A percentile compares a stretch with the other conserved stretches of the same genome.
phyloP scores from a whole-genome alignment of 2,329 filamentous ascomycete genomes.

The Cercospora citrullina region DNA sequence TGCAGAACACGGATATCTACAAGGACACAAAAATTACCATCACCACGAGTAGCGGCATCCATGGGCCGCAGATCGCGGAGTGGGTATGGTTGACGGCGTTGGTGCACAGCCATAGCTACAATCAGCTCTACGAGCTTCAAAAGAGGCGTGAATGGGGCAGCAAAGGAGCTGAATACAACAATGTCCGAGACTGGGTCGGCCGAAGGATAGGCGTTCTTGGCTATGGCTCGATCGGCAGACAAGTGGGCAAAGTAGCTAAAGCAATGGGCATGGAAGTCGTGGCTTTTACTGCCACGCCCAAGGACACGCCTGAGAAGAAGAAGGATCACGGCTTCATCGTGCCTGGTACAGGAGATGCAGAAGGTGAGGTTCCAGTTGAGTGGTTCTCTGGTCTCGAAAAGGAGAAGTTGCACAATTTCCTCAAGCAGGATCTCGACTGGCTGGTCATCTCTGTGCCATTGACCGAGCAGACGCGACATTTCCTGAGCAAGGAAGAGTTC shows the following conservation, averaged over 20 bases:
- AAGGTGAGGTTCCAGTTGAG: constrained; percentile 55
- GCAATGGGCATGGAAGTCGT: constrained; percentile 67
- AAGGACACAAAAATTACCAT: constrained; percentile 55
- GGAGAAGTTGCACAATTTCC: constrained; percentile 54
- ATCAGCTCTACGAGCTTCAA: constrained; percentile 58
- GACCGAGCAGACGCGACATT: constrained; percentile 55
- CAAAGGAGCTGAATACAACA: constrained; percentile 24
- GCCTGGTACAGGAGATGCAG: constrained; percentile 63
- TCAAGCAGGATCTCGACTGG: constrained; percentile 58
- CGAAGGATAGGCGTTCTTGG: constrained; percentile 61
- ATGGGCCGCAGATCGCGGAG: constrained; percentile 66
- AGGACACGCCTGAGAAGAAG: constrained; percentile 64
- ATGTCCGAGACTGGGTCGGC: constrained; percentile 57
- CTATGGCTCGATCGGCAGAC: constrained; percentile 63
- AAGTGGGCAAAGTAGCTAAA: constrained; percentile 45
- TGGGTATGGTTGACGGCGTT: constrained; percentile 66
- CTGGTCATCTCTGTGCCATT: constrained; percentile 59
- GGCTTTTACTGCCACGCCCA: constrained; percentile 71
- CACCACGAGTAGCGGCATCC: constrained; percentile 58
- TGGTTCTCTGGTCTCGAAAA: constrained; percentile 61
- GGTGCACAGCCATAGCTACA: constrained; percentile 57
- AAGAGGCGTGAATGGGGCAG: constrained; percentile 56
- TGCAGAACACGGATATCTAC: constrained; percentile 55
- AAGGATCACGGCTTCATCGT: constrained; percentile 67
- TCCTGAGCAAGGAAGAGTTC: constrained; percentile 59